A percentile compares a stretch with the other conserved stretches of the same genome.
These are phyloP conservation scores for Chrysoporthe austroafricana DNA, from an alignment of 2,329 filamentous ascomycete species.

Conservation along the genomic window DNA sequence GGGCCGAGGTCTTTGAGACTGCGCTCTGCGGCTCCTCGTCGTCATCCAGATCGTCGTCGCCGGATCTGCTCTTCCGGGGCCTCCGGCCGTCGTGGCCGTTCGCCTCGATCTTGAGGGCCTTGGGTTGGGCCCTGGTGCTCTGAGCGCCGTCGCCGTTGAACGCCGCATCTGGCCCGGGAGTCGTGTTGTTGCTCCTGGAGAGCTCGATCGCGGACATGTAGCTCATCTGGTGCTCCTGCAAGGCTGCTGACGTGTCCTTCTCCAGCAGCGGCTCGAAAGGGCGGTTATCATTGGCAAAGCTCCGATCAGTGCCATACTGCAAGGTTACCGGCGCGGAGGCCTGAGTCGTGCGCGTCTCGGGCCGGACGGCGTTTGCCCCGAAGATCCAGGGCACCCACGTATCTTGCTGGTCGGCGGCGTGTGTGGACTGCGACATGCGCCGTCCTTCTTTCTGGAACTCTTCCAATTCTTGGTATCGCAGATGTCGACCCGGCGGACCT, in stretches of 20 bases:
- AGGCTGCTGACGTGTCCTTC: conserved; percentile 61
- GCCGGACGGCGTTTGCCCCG: conserved; percentile 40
- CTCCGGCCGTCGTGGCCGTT: conserved; percentile 39
- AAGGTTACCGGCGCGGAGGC: conserved; percentile 46
- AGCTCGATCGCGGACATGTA: conserved; percentile 61
- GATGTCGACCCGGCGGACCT: conserved; percentile 44
- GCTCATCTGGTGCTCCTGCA: conserved; percentile 59
- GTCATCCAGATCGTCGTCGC: conserved; percentile 45
- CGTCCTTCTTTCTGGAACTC: conserved; percentile 46
- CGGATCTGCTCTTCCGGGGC: conserved; percentile 55
- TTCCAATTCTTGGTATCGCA: conserved; percentile 48
- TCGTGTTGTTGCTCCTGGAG: conserved; percentile 62
- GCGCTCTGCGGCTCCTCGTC: conserved; percentile 44
- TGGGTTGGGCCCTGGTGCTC: conserved; percentile 34
- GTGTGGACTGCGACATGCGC: conserved; percentile 36
- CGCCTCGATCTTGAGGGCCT: conserved; percentile 40
- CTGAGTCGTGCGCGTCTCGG: conserved; percentile 36
- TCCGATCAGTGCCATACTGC: conserved; percentile 71
- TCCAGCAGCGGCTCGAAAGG: conserved; percentile 62
- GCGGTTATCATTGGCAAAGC: conserved; percentile 57
- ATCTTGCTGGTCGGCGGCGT: conserved; percentile 38
- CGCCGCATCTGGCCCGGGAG: conserved; percentile 60
- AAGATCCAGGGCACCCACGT: conserved; percentile 6
- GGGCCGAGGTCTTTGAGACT: conserved; percentile 40
- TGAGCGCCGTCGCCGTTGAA: conserved; percentile 34